Evolutionary conservation across 768 basidiomycete genomes (phyloP), one percentile per base, ranked within the genome.

Genomic region (Sporobolomyces phaffii): DNA sequence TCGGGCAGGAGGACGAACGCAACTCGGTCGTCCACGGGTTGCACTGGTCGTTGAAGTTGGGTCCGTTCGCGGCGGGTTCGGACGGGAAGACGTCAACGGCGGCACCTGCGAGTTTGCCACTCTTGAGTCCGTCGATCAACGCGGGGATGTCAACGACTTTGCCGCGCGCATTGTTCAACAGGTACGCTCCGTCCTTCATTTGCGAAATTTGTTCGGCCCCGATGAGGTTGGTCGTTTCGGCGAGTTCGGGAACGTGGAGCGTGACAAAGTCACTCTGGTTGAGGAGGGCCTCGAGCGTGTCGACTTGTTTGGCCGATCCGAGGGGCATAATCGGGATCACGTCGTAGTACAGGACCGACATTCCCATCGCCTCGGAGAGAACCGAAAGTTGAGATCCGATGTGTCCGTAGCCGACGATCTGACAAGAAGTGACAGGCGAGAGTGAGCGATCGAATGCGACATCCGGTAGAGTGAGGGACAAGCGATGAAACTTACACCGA

Each of bases 121-220:
- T 86, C 77, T 88, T 83, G 69, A 97, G 81, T 2, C 90, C 85
- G 24, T 82, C 81, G 71, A 93, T 82, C 69, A 99, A 83, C 2
- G 91, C 91, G 29, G 90, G 90, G 72, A 99, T 90, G 77, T 99
- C 92, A 70, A 98, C 89, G 52, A 98, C 93, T 72, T 82, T 86
- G 54, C 96, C 96, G 67, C 96, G 90, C 8, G 96, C 90, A 77
- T 99, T 98, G 82, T 99, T 99, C 79, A 99, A 88, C 70, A 99
- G 84, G 80, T 96, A 99, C 0, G 94, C 78, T 47, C 94, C 93
- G 75, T 85, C 82, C 81, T 97, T 98, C 94, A 98, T 98, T 77
- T 85, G 81, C n/a, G 82, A 80, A 38, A 99, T 82, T 78, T 98
- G 83, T 43, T 81, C 79, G 45, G 79, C 79, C 14, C 86, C 85